These are phyloP conservation scores for Aspergillus cejpii DNA, from an alignment of 2,329 filamentous ascomycete species.

Conservation along the genomic window DNA sequence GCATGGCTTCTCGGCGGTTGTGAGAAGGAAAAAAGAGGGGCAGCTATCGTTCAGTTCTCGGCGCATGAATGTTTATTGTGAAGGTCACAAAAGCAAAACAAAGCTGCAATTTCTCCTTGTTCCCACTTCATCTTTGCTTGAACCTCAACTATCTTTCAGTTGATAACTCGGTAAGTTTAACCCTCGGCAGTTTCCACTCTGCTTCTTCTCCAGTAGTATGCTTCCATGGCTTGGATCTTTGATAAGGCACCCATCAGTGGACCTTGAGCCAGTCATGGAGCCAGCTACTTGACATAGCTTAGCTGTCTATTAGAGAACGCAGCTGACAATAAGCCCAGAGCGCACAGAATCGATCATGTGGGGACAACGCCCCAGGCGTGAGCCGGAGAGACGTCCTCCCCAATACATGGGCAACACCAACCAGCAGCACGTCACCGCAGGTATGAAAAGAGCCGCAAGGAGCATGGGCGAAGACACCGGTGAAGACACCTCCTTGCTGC, in stretches of 20 bases:
- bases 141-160: neutral
- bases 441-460: neutral
- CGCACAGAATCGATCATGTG: neutral
- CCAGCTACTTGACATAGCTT: neutral
- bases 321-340: neutral
- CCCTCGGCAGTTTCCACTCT: neutral
- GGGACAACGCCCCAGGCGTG: neutral
- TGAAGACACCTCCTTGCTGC: too few relatives aligned
- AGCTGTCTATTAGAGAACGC: too few relatives aligned
- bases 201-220: neutral
- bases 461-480: neutral
- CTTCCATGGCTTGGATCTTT: neutral
- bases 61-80: too few relatives aligned
- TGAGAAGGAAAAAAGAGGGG: too few relatives aligned
- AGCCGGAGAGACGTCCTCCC: too few relatives aligned
- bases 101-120: too few relatives aligned
- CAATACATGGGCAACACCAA: too few relatives aligned
- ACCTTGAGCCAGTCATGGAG: neutral
- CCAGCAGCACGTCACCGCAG: too few relatives aligned
- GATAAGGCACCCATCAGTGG: neutral
- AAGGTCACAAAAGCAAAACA: too few relatives aligned
- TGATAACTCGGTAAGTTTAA: neutral
- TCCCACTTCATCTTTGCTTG: too few relatives aligned
- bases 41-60: too few relatives aligned
- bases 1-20: too few relatives aligned